A percentile compares a stretch with the other conserved stretches of the same genome.
These are phyloP conservation scores for Gossypium anomalum DNA, from an alignment of 345 rosid species.

Conservation along the genomic window DNA sequence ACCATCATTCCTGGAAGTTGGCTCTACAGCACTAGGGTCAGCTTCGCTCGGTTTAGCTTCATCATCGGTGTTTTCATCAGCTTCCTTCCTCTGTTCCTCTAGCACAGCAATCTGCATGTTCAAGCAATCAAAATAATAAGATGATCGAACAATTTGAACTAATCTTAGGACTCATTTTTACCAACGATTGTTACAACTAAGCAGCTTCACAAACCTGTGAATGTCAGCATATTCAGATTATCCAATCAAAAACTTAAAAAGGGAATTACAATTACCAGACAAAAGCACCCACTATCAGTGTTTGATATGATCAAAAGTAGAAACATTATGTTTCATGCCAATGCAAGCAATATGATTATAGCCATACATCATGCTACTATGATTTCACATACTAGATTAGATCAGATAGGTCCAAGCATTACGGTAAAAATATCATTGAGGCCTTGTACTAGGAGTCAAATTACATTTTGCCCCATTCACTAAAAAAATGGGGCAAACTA, in stretches of 20 bases:
- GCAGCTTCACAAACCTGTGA: not conserved
- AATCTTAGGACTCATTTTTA: not conserved
- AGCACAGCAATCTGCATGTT: conserved; percentile 63
- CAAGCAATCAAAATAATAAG: conserved; percentile 21
- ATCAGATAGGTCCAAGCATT: conserved; percentile 1
- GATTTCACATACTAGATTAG: not conserved
- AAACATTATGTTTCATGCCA: not conserved
- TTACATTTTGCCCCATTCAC: no score
- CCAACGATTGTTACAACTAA: not conserved
- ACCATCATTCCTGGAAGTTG: conserved; percentile 30
- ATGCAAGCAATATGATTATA: not conserved
- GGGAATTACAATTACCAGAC: not conserved
- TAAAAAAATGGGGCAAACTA: no score
- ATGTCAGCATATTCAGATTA: not conserved
- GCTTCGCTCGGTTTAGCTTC: conserved; percentile 47
- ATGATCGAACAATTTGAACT: not conserved
- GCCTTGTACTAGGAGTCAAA: no score
- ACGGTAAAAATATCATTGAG: not conserved
- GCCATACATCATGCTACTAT: not conserved
- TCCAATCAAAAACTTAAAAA: not conserved
- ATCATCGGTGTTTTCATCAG: conserved; percentile 47
- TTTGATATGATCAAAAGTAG: not conserved
- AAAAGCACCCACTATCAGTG: not conserved
- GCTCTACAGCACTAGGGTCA: conserved; percentile 33
- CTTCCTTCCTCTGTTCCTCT: conserved; percentile 60